Base-by-base conservation (phyloP, 768 basidiomycete genomes). In the Mycena olivaceomarginata region DNA sequence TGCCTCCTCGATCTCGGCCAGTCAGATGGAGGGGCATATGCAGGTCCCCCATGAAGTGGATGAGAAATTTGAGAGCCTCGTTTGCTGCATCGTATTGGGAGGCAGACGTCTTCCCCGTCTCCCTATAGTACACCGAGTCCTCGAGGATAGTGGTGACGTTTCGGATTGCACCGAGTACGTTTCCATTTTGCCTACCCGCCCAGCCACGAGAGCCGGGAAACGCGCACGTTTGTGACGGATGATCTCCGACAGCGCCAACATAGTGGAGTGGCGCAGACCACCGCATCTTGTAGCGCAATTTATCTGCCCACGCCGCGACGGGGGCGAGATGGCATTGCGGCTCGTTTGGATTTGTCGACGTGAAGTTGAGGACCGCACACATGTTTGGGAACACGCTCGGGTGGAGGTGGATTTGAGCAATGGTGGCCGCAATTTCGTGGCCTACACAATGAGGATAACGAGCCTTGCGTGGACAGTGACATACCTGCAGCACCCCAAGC, bases 361-460 rank as follows among this genome's bases (percentile, higher is more conserved):
- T 85, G 75, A 86, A 85, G 77, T 93, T 89, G 78, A 98, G 93
- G 80, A 99, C 93, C 40, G 87, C 84, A 79, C 94, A 96, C 70
- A 98, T 86, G 43, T 88, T 89, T 2, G 91, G 89, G 53, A 94
- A 88, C 6, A 94, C 93, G 2, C 86, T 87, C 0, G 96, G 95
- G 83, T 96, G 92, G 3, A 99, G 91, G 83, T 98, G 93, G 75
- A 98, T 96, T 83, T 99, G 95, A 1, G 98, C 98, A 72, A 99
- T 95, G 20, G 97, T 98, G 1, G 97, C 98, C 7, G 97, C 92
- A 43, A 98, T 94, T 87, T 98, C 95, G 81, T 99, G 98, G 5
- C 98, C 97, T 93, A 77, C 37, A 40, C 57, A 48, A 62, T 45
- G 7, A 57, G 48, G 18, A 53, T 9, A 46, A 18, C 60, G 53